Conservation (phyloP, 208 protist genomes). For the Acanthamoeba polyphaga region DNA sequence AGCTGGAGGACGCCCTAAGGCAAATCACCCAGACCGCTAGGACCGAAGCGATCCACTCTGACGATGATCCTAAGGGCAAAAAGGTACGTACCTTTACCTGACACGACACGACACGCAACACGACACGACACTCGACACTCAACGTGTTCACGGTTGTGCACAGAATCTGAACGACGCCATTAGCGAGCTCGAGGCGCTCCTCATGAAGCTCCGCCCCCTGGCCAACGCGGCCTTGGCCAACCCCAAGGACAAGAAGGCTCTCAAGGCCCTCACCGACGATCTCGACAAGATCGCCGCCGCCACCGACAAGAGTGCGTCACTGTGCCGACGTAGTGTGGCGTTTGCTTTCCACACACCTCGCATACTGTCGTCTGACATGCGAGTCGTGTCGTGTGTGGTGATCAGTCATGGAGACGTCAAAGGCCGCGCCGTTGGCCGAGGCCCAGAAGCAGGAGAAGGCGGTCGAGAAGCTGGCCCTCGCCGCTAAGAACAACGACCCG, state of each 20-base stretch:
- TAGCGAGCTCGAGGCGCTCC: slow-evolving; percentile 13
- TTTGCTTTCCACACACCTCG: neutral
- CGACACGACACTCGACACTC: too few species aligned
- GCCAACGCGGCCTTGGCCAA: slow-evolving; percentile 20
- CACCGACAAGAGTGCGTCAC: slow-evolving; percentile 2
- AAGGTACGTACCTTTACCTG: neutral
- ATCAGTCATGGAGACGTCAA: slow-evolving; percentile 38
- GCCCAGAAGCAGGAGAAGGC: slow-evolving; percentile 24
- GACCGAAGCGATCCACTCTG: neutral
- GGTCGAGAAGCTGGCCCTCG: neutral
- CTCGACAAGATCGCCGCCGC: neutral
- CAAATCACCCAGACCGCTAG: slow-evolving; percentile 9
- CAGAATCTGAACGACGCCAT: slow-evolving; percentile 32
- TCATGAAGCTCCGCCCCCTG: neutral
- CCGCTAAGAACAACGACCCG: slow-evolving; percentile 12
- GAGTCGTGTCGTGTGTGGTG: neutral
- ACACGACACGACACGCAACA: too few species aligned
- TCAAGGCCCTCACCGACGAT: neutral
- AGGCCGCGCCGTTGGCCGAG: slow-evolving; percentile 37
- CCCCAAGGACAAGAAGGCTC: slow-evolving; percentile 53
- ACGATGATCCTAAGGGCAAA: neutral
- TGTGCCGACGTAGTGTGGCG: too few species aligned
- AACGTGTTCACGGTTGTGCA: neutral
- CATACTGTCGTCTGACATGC: too few species aligned
- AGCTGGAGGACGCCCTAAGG: slow-evolving; percentile 42